Evolutionary conservation across 768 basidiomycete genomes (phyloP), one percentile per base, ranked within the genome.

Genomic region (Boletus sp.): DNA sequence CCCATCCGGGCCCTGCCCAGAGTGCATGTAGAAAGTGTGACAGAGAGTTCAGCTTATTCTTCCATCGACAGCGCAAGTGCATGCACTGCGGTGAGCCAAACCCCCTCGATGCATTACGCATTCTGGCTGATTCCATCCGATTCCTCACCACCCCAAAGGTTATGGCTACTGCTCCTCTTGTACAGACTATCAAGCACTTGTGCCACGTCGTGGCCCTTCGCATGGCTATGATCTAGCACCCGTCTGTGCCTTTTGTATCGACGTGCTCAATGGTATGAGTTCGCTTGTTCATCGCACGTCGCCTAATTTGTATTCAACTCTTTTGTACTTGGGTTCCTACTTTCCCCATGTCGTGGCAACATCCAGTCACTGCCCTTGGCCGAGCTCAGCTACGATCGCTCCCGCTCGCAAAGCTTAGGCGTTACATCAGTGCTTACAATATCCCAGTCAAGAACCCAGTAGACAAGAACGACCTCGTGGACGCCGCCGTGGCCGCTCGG

Each of bases 391-490:
- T 92, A 3, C 83, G 81, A 63, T 63, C 68, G 6, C 67, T 86
- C 61, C 78, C 86, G 0, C 69, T 91, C 41, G 70, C 80, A 45
- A 87, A 81, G 63, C 75, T 92, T 48, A 84, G 82, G 75, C 84
- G 80, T 48, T 92, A 92, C 64, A 78, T 85, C 28, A 79, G 76
- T 51, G 86, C 84, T 6, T 92, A 92, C 61, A 81, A 83, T 54
- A 87, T 92, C 61, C 73, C 76, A 52, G 77, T 81, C 17, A 80
- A 78, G 54, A 79, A 81, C 47, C 82, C 84, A 2, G 76, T 90
- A 15, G 90, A 92, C 69, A 92, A 92, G 71, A 85, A 89, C 50
- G 90, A 92, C 67, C 73, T 92, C 45, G 83, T 92, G 39, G 86
- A 90, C 50, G 81, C 77, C 40, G 80, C 89, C 46, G 45, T 90